These are phyloP conservation scores for Cyberlindnera saturnus DNA, from an alignment of 805 yeast species.

Conservation along the genomic window DNA sequence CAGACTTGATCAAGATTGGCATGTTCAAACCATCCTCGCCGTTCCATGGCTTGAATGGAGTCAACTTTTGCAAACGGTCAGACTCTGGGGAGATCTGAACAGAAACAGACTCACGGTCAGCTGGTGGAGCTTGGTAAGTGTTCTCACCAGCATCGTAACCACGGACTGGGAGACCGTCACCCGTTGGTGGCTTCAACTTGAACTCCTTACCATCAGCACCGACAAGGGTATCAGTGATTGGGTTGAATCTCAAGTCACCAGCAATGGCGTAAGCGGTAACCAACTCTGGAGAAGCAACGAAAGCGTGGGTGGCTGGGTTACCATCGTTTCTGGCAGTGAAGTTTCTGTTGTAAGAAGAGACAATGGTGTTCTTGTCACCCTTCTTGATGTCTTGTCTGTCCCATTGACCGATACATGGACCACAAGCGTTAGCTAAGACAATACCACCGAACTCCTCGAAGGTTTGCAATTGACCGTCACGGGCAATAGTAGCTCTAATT, in stretches of 20 bases:
- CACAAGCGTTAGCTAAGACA: slow-evolving; percentile 96
- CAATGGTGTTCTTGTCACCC: slow-evolving; percentile 94
- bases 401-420: slow-evolving; percentile 99
- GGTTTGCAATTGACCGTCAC: slow-evolving; percentile 88
- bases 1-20: slow-evolving; percentile 94
- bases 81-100: slow-evolving; percentile 84
- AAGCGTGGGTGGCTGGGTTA: slow-evolving; percentile 95
- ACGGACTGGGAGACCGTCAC: slow-evolving; percentile 81
- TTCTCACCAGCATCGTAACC: slow-evolving; percentile 93
- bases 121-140: slow-evolving; percentile 97
- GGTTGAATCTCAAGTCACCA: slow-evolving; percentile 96
- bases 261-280: slow-evolving; percentile 93
- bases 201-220: slow-evolving; percentile 88
- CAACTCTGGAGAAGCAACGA: slow-evolving; percentile 95
- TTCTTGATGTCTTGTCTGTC: slow-evolving; percentile 89
- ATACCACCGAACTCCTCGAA: slow-evolving; percentile 90
- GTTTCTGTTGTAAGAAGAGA: slow-evolving; percentile 96
- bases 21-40: slow-evolving; percentile 86
- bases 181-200: slow-evolving; percentile 80
- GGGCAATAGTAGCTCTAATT: slow-evolving; percentile 95
- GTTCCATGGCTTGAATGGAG: slow-evolving; percentile 94
- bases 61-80: slow-evolving; percentile 91
- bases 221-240: slow-evolving; percentile 82
- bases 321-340: slow-evolving; percentile 98
- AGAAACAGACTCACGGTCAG: slow-evolving; percentile 65